Percentiles rank a stretch among this genome's conserved stretches.
phyloP scores from a whole-genome alignment of 306 rosid species.

The Mimosa bimucronata region DNA sequence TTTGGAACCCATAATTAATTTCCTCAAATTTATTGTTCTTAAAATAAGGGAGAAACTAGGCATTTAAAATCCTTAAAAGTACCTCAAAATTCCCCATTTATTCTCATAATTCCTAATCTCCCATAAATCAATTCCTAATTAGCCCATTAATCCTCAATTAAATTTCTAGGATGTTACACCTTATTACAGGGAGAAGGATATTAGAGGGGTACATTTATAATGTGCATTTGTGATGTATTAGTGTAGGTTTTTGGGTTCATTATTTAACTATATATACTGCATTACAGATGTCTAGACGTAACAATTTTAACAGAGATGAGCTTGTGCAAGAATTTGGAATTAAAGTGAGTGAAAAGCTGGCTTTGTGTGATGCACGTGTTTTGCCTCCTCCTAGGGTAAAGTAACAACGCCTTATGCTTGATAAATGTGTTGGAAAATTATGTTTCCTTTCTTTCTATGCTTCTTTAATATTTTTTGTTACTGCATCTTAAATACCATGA shows the following conservation, averaged over 20 bases:
- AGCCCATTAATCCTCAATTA: too few species aligned
- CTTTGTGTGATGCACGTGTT: conserved; percentile 63
- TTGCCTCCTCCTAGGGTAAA: conserved; percentile 71
- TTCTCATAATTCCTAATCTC: too few species aligned
- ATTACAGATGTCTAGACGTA: conserved; percentile 42
- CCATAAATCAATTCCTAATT: too few species aligned
- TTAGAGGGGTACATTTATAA: conserved; percentile 40
- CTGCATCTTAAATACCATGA: conserved; percentile 68
- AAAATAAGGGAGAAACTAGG: too few species aligned
- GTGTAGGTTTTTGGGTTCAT: neutral
- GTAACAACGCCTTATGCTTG: neutral
- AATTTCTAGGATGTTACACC: too few species aligned
- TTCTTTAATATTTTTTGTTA: neutral
- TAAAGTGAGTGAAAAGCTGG: conserved; percentile 32
- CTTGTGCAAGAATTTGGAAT: conserved; percentile 54
- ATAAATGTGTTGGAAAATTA: neutral
- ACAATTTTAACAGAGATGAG: conserved; percentile 31
- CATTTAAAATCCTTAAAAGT: too few species aligned
- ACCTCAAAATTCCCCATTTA: too few species aligned
- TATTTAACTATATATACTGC: neutral
- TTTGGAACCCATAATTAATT: too few species aligned
- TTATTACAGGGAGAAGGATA: conserved; percentile 32
- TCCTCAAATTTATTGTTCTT: too few species aligned
- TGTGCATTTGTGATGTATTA: neutral
- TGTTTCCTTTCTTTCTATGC: neutral